phyloP scores from a whole-genome alignment of 192 early-diverging fungal species.

The Coemansia sp. region DNA sequence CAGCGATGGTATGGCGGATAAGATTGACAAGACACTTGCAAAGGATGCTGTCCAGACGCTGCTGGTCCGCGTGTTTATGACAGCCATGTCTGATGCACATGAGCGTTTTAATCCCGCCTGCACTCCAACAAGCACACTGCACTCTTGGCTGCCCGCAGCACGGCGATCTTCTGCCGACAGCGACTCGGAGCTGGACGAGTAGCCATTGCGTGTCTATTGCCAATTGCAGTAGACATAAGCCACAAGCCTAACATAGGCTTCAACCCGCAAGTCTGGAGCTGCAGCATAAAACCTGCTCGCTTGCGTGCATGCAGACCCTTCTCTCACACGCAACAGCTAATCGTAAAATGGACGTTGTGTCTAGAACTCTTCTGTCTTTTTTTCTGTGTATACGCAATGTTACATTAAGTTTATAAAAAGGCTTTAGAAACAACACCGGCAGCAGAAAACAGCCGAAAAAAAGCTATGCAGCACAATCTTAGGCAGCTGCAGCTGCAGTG shows the following conservation, averaged over 20 bases:
- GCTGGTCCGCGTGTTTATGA: constrained; percentile 34
- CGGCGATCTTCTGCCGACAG: neutral
- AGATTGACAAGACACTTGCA: constrained; percentile 45
- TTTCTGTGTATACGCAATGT: neutral
- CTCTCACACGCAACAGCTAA: no score
- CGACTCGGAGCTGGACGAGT: neutral
- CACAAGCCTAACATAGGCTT: no score
- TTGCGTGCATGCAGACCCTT: no score
- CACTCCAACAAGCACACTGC: constrained; percentile 1
- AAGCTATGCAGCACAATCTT: neutral
- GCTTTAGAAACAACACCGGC: neutral
- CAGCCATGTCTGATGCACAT: constrained; percentile 10
- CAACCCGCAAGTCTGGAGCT: no score
- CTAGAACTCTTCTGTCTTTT: neutral
- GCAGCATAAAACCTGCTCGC: no score
- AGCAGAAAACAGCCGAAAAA: neutral
- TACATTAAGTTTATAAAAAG: constrained; percentile 5
- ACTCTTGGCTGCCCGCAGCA: constrained; percentile 9
- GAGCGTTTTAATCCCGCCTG: constrained; percentile 8
- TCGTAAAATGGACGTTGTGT: no score
- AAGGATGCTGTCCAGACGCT: constrained; percentile 47
- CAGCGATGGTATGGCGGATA: constrained; percentile 33
- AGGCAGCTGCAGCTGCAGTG: constrained; percentile 3
- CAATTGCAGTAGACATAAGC: neutral
- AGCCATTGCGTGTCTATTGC: neutral